These are phyloP conservation scores for Ascochyta rabiei DNA, from an alignment of 2,329 filamentous ascomycete genomes.

Conservation along the genomic window DNA sequence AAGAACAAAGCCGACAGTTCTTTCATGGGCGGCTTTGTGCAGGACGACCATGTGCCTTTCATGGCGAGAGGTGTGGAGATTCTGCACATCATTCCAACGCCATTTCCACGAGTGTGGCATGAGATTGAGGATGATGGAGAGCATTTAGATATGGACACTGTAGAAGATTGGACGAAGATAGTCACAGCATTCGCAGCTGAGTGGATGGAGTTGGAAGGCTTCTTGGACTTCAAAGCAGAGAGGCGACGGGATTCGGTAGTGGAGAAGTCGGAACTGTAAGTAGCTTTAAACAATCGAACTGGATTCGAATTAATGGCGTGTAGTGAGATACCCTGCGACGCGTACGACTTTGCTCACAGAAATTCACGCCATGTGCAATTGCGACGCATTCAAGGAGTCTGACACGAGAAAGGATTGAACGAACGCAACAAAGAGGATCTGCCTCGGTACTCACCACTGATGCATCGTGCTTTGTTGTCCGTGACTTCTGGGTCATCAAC, in stretches of 20 bases:
- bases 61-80: conserved; percentile 86
- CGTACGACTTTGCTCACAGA: not conserved
- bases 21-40: conserved; percentile 64
- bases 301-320: conserved; percentile 26
- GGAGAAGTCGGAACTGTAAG: conserved; percentile 48
- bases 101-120: conserved; percentile 89
- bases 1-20: conserved; percentile 60
- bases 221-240: conserved; percentile 35
- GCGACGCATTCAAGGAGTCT: not conserved
- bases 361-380: no score
- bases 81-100: conserved; percentile 85
- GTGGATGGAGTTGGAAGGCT: conserved; percentile 75
- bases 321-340: conserved; percentile 41
- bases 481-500: not conserved
- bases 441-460: not conserved
- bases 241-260: conserved; percentile 19
- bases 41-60: conserved; percentile 94
- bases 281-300: conserved; percentile 22
- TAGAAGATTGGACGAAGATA: conserved; percentile 88
- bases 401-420: not conserved
- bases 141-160: conserved; percentile 80
- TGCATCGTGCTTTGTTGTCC: not conserved
- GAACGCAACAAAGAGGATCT: not conserved
- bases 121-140: conserved; percentile 81
- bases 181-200: conserved; percentile 85